A percentile compares a stretch with the other conserved stretches of the same genome.
These are phyloP conservation scores for Priceomyces melissophilus DNA, from an alignment of 805 yeast species.

Conservation along the genomic window DNA sequence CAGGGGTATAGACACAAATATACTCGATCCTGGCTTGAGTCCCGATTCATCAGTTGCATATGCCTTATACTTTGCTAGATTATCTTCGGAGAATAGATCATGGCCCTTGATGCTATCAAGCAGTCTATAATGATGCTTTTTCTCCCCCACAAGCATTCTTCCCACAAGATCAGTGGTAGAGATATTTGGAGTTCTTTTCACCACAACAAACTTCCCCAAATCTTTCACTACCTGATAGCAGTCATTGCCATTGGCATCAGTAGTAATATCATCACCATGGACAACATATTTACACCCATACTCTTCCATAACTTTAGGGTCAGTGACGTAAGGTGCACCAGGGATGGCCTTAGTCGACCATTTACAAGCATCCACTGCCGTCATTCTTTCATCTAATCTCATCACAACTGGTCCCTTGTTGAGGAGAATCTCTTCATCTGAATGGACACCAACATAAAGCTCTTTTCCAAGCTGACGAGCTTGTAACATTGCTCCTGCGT, in stretches of 20 bases:
- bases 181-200: conserved; percentile 89
- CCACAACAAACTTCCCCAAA: conserved; percentile 82
- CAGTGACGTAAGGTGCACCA: conserved; percentile 91
- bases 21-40: conserved; percentile 53
- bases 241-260: conserved; percentile 94
- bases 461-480: conserved; percentile 80
- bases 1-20: conserved; percentile 35
- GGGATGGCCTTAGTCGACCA: conserved; percentile 77
- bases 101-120: conserved; percentile 22
- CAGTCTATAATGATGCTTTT: conserved; percentile 51
- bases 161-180: conserved; percentile 94
- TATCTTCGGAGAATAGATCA: conserved; percentile 31
- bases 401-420: conserved; percentile 96
- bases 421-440: conserved; percentile 75
- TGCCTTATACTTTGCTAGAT: conserved; percentile 39
- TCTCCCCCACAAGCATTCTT: conserved; percentile 67
- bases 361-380: conserved; percentile 86
- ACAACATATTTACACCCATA: conserved; percentile 86
- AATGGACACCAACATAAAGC: conserved; percentile 84
- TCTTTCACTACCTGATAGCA: conserved; percentile 84
- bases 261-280: conserved; percentile 97
- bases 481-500: conserved; percentile 94
- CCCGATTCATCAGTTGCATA: conserved; percentile 72
- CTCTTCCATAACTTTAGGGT: conserved; percentile 70
- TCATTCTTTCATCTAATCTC: conserved; percentile 71